Evolutionary conservation across 192 early-diverging fungal genomes (phyloP).

Genomic region (Coemansia sp.): DNA sequence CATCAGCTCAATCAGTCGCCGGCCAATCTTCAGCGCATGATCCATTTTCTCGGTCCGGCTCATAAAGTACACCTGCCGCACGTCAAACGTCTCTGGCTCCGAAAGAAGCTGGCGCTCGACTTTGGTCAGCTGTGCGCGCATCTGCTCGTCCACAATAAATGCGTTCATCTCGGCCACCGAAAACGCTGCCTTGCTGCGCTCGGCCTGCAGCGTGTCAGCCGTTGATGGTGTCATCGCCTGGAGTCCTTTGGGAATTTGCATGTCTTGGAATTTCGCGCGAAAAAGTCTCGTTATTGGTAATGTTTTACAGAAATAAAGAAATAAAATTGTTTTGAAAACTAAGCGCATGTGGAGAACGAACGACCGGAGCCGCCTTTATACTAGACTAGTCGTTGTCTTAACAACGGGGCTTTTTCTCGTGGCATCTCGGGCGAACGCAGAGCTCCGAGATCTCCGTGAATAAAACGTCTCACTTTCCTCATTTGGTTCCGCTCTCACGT

Average conservation of each 20-base stretch:
- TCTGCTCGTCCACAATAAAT: slow-evolving; percentile 67
- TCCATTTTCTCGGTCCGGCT: slow-evolving; percentile 68
- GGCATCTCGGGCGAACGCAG: neutral
- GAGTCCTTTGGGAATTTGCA: slow-evolving; percentile 41
- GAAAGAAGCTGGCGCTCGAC: slow-evolving; percentile 60
- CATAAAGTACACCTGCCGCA: slow-evolving; percentile 67
- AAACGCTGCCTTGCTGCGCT: slow-evolving; percentile 69
- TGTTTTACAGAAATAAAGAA: neutral
- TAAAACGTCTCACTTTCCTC: neutral
- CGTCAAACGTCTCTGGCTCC: slow-evolving; percentile 67
- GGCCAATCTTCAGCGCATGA: slow-evolving; percentile 59
- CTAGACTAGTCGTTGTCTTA: neutral
- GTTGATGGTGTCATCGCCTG: slow-evolving; percentile 36
- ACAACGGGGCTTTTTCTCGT: neutral
- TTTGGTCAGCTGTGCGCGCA: slow-evolving; percentile 57
- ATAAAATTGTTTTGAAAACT: neutral
- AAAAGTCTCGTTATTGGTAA: too few species aligned
- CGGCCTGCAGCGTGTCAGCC: slow-evolving; percentile 54
- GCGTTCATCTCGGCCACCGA: slow-evolving; percentile 60
- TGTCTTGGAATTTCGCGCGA: neutral
- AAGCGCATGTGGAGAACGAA: neutral
- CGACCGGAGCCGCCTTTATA: neutral
- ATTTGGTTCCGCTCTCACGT: neutral
- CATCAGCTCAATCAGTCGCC: slow-evolving; percentile 61
- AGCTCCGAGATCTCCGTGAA: neutral